Percentiles rank a stretch among this genome's conserved stretches.
These are phyloP conservation scores for Hordeum vulgare DNA, from an alignment of 176 grass and related monocot genomes.

Conservation along the genomic window MorexV3_pseudomolecules_assembly NC_058519.1:372401853-372402352, in stretches of 20 bases:
- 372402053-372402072: slow-evolving; percentile 4
- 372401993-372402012: slow-evolving; percentile 27
- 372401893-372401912: not conserved
- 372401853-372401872: not conserved
- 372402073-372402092: not conserved
- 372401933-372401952: not conserved
- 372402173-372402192: not conserved
- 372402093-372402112: not conserved
- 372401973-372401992: slow-evolving; percentile 1
- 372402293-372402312: not conserved
- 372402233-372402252: slow-evolving; percentile 28
- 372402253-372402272: slow-evolving; percentile 12
- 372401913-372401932: not conserved
- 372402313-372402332: not conserved
- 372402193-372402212: slow-evolving; percentile 21
- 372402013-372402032: not conserved
- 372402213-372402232: slow-evolving; percentile 25
- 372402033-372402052: not conserved
- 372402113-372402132: not conserved
- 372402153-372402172: not conserved
- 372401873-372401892: not conserved
- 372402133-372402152: not conserved
- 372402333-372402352: too few relatives aligned
- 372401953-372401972: too few relatives aligned
- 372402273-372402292: too few relatives aligned